Evolutionary conservation across 192 early-diverging fungal genomes (phyloP), one percentile per base, ranked within the genome.

Genomic region (Powellomyces hirtus): DNA sequence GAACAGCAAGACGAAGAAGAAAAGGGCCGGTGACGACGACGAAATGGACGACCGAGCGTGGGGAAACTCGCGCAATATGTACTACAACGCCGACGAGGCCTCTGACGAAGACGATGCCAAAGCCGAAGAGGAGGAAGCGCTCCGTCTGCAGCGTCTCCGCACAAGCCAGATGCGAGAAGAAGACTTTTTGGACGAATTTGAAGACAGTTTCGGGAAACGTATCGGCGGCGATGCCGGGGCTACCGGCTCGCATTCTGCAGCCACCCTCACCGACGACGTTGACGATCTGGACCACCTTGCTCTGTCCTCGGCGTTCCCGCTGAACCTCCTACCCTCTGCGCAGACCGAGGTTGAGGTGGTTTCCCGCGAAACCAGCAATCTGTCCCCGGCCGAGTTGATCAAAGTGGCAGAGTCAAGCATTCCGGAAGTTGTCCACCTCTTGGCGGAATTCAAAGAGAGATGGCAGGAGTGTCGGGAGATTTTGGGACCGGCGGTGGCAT

Each of bases 91-190:
- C 4, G 93, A 96, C 59, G 91, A 94, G 38, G 74, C 84, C 36
- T 81, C 79, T 31, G 84, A 86, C 6, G 91, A 94, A 52, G 74
- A 91, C 42, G 89, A 89, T 24, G 90, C 88, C 60, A 86, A 86
- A 38, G 92, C 92, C 59, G 95, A 97, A 68, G 94, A 92, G 56
- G 84, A 85, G 49, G 95, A 96, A 75, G 94, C 92, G 2, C 74
- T 93, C 51, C 86, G 91, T 62, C 77, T 98, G 64, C 94, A 95
- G 64, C 87, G 85, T 75, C 82, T 90, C 70, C 86, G 87, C 38
- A 71, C 94, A 31, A 85, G 88, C 50, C 83, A 77, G 31, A 86
- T 96, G 79, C 80, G 88, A 33, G 95, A 96, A 71, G 89, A 83
- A 55, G 95, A 98, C 82, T 96, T 94, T 68, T 78, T 95, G 45